Conservation (phyloP, 768 basidiomycete genomes). For the Phylloporus sp. region DNA sequence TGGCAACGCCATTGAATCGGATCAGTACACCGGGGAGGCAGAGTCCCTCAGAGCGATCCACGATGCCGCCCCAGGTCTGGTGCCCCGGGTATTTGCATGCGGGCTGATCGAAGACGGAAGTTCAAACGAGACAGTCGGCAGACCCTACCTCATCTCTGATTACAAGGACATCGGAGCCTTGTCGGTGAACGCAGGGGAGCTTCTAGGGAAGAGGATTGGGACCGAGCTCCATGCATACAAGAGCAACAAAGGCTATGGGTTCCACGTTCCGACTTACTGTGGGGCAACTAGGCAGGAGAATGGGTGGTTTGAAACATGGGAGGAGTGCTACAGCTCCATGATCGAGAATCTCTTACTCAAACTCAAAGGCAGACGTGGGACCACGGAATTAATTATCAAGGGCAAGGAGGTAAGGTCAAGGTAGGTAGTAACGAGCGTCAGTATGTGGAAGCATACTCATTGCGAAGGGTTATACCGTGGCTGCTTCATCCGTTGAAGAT, state of each 20-base stretch:
- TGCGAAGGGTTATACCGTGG: slow-evolving; percentile 64
- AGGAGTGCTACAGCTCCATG: slow-evolving; percentile 60
- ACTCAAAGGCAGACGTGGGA: slow-evolving; percentile 39
- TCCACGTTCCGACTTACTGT: slow-evolving; percentile 72
- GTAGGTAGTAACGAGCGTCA: slow-evolving; percentile 30
- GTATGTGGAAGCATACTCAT: slow-evolving; percentile 4
- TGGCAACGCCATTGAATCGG: slow-evolving; percentile 48
- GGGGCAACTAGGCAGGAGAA: slow-evolving; percentile 67
- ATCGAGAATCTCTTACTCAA: slow-evolving; percentile 54
- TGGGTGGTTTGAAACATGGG: slow-evolving; percentile 73
- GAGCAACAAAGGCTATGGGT: slow-evolving; percentile 61
- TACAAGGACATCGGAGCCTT: slow-evolving; percentile 60
- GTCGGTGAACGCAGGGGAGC: slow-evolving; percentile 40
- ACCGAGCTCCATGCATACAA: slow-evolving; percentile 59
- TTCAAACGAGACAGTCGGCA: slow-evolving; percentile 31
- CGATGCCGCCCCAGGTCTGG: slow-evolving; percentile 63
- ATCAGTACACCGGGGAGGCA: slow-evolving; percentile 68
- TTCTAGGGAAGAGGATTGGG: slow-evolving; percentile 60
- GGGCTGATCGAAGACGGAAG: slow-evolving; percentile 36
- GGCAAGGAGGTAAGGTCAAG: slow-evolving; percentile 47
- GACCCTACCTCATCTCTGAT: slow-evolving; percentile 70
- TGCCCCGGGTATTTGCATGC: slow-evolving; percentile 51
- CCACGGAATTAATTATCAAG: slow-evolving; percentile 46
- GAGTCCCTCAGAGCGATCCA: slow-evolving; percentile 64
- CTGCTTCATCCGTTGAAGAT: slow-evolving; percentile 56